These are phyloP conservation scores for Chlorophyllum brunneum DNA, from an alignment of 768 basidiomycete species.

Conservation along the genomic window DNA sequence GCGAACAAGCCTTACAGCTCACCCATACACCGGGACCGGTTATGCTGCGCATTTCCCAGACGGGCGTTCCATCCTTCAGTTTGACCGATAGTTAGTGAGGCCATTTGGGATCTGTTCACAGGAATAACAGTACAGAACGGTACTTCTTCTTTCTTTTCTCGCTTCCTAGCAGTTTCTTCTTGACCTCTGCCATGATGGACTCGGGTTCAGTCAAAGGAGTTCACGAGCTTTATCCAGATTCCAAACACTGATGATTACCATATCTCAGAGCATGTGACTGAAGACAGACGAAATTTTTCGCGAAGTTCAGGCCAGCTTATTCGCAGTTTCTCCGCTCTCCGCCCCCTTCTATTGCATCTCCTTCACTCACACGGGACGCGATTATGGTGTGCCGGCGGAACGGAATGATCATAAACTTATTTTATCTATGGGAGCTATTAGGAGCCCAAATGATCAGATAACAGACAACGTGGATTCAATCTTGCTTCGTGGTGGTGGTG, in stretches of 20 bases:
- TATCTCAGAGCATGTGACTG: slow-evolving; percentile 6
- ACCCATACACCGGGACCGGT: slow-evolving; percentile 87
- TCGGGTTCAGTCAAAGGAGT: neutral
- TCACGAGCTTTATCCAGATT: neutral
- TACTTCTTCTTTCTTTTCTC: slow-evolving; percentile 45
- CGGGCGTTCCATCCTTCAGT: slow-evolving; percentile 59
- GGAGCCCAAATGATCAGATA: neutral
- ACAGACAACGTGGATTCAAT: neutral
- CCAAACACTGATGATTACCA: neutral
- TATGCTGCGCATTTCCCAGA: slow-evolving; percentile 61
- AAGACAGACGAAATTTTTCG: neutral
- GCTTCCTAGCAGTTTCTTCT: slow-evolving; percentile 24
- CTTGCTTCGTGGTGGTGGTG: too few species aligned
- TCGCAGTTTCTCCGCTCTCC: too few species aligned
- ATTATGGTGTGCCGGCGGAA: neutral
- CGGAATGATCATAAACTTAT: too few species aligned
- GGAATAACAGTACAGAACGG: slow-evolving; percentile 37
- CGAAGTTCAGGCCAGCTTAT: neutral
- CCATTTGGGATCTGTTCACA: neutral
- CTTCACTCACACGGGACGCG: too few species aligned
- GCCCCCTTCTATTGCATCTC: too few species aligned
- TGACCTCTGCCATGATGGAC: slow-evolving; percentile 25
- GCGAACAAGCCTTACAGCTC: slow-evolving; percentile 46
- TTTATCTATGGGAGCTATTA: too few species aligned
- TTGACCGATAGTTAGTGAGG: slow-evolving; percentile 3